A percentile compares a stretch with the other conserved stretches of the same genome.
Conservation (phyloP, 352 stramenopile species). For the Globisporangium iwayamae region DNA sequence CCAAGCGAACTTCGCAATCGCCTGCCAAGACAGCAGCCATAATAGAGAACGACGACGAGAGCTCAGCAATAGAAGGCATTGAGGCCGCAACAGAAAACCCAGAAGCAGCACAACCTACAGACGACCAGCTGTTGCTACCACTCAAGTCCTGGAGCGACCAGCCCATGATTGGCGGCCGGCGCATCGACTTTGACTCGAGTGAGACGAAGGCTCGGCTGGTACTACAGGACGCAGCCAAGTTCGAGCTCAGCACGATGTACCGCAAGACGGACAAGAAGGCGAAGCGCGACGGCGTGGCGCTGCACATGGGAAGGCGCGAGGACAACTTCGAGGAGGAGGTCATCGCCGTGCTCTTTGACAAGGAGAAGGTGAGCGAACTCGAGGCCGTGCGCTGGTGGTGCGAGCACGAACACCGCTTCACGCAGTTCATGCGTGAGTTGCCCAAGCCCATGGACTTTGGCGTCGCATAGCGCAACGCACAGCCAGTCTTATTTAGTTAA, state of each 20-base stretch:
- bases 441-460: slow-evolving; percentile 12
- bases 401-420: slow-evolving; percentile 69
- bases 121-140: neutral
- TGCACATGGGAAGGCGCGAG: slow-evolving; percentile 72
- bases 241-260: slow-evolving; percentile 85
- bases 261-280: slow-evolving; percentile 79
- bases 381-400: slow-evolving; percentile 73
- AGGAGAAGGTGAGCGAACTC: slow-evolving; percentile 74
- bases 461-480: neutral
- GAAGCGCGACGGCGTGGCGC: slow-evolving; percentile 61
- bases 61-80: neutral
- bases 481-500: neutral
- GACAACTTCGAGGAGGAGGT: slow-evolving; percentile 79
- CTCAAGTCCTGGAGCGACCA: slow-evolving; percentile 49
- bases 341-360: slow-evolving; percentile 81
- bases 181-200: slow-evolving; percentile 64
- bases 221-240: slow-evolving; percentile 69
- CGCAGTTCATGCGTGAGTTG: slow-evolving; percentile 17
- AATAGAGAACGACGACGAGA: neutral
- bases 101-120: neutral
- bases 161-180: slow-evolving; percentile 44
- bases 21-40: slow-evolving; percentile 1
- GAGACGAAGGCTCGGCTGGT: slow-evolving; percentile 72
- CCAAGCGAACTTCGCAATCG: slow-evolving; percentile 4
- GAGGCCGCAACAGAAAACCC: neutral